These are phyloP conservation scores for Anisodus acutangulus DNA, from an alignment of 257 asterid genomes.

Conservation along the genomic window DNA sequence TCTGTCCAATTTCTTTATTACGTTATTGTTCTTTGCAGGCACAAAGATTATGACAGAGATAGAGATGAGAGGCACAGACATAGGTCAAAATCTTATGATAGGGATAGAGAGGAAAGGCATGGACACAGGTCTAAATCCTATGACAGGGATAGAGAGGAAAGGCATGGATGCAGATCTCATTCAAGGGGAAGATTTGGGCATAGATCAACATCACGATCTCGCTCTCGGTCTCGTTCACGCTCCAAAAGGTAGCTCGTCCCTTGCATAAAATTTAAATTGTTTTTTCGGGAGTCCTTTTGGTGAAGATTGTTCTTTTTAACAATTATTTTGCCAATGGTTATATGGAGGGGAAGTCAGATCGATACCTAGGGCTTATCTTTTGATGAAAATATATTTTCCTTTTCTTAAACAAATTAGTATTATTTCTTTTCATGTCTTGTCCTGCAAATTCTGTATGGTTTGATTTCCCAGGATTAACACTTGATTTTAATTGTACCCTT, in stretches of 20 bases:
- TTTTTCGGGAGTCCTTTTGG: no score
- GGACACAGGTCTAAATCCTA: neutral
- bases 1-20: neutral
- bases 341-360: no score
- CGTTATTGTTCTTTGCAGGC: conserved; percentile 48
- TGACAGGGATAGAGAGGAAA: conserved; percentile 70
- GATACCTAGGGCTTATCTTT: no score
- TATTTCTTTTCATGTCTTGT: no score
- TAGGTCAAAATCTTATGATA: conserved; percentile 45
- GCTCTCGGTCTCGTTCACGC: conserved; percentile 29
- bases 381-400: no score
- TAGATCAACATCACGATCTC: conserved; percentile 68
- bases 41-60: conserved; percentile 47
- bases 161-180: conserved; percentile 60
- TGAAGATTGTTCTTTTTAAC: no score
- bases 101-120: neutral
- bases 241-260: conserved; percentile 8
- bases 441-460: no score
- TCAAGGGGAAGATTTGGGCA: conserved; percentile 66
- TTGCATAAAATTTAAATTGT: no score
- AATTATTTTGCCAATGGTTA: no score
- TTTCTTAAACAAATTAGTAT: no score
- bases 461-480: no score
- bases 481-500: no score
- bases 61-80: conserved; percentile 33